Conservation (phyloP, 1,139 yeast genomes). For the Magnusiomyces paraingens region DNA sequence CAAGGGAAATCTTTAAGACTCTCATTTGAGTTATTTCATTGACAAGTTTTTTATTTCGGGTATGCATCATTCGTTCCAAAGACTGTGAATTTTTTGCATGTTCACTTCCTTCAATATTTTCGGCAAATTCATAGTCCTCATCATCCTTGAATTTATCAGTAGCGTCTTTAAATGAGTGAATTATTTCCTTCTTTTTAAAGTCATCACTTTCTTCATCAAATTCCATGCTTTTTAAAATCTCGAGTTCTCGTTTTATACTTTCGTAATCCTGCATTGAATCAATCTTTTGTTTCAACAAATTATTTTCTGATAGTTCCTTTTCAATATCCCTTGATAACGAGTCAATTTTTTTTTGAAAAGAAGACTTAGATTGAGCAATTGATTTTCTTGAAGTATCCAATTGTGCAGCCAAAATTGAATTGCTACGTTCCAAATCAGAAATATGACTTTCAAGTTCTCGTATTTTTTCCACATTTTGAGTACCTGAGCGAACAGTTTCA, state of each 20-base stretch:
- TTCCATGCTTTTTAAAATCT: conserved; percentile 65
- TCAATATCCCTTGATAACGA: conserved; percentile 42
- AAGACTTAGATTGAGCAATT: conserved; percentile 10
- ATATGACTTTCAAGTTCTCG: conserved; percentile 28
- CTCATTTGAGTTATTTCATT: conserved; percentile 55
- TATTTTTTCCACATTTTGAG: conserved; percentile 44
- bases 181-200: conserved; percentile 30
- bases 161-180: conserved; percentile 17
- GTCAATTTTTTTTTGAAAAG: conserved; percentile 34
- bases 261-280: conserved; percentile 77
- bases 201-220: conserved; percentile 39
- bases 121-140: conserved; percentile 28
- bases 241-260: conserved; percentile 68
- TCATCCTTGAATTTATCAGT: conserved; percentile 25
- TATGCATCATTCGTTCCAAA: conserved; percentile 42
- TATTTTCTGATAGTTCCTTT: conserved; percentile 46
- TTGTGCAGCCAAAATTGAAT: conserved; percentile 53
- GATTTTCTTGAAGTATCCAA: conserved; percentile 38
- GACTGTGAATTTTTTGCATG: conserved; percentile 25
- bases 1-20: conserved; percentile 44
- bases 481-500: conserved; percentile 45
- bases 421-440: conserved; percentile 43
- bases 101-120: conserved; percentile 30
- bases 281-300: conserved; percentile 46
- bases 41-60: conserved; percentile 54